Evolutionary conservation across 2,329 filamentous ascomycete genomes (phyloP).

Genomic region (Trichoderma simmonsii): DNA sequence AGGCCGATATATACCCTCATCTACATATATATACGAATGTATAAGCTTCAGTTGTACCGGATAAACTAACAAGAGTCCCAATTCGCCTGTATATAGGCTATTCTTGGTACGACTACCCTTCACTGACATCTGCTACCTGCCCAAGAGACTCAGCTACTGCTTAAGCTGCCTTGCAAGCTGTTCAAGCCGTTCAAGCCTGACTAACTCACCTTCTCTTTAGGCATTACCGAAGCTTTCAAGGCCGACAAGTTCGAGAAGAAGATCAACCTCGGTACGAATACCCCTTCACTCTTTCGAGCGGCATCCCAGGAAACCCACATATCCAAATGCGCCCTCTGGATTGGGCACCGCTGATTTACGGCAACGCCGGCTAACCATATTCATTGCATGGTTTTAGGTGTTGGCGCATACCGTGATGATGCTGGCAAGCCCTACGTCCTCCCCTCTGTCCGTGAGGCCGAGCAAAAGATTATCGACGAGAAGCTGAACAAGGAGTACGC

Average conservation of each 20-base stretch:
- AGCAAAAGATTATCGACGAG: conserved; percentile 76
- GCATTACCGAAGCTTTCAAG: conserved; percentile 98
- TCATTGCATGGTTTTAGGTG: conserved; percentile 52
- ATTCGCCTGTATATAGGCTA: conserved; percentile 52
- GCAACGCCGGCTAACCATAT: conserved; percentile 20
- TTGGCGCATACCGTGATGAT: conserved; percentile 98
- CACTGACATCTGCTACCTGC: background rate
- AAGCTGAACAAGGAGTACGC: conserved; percentile 96
- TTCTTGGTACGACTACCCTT: conserved; percentile 59
- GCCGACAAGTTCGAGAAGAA: conserved; percentile 90
- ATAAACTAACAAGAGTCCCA: background rate
- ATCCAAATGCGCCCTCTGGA: conserved; percentile 15
- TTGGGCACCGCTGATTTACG: conserved; percentile 11
- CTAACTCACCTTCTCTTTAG: conserved; percentile 39
- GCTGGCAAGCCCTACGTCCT: conserved; percentile 97
- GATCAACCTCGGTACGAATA: conserved; percentile 82
- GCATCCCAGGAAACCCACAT: conserved; percentile 11
- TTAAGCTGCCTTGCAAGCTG: background rate
- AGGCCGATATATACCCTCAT: background rate
- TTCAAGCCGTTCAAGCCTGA: conserved; percentile 4
- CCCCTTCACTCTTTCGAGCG: background rate
- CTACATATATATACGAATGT: background rate
- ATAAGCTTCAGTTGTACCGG: background rate
- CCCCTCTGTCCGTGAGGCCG: conserved; percentile 84
- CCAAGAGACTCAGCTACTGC: background rate